Percentiles rank a stretch among this genome's conserved stretches.
Evolutionary conservation across 2,329 filamentous ascomycete species (phyloP).

Genomic region (Pseudocercospora eumusae): DNA sequence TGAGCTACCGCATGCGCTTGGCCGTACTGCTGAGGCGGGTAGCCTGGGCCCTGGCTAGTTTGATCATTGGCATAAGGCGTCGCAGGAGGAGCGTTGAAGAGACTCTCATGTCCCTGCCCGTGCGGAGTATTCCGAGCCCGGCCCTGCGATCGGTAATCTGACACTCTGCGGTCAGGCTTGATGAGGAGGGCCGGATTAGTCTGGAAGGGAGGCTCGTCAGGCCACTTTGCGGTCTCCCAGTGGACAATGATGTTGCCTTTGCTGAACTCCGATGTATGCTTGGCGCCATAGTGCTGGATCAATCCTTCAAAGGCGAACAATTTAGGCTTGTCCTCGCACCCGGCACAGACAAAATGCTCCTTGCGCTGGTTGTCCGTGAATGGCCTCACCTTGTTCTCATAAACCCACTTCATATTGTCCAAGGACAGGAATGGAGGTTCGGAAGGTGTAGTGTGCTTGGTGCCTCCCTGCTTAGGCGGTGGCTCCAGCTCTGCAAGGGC

Average conservation of each 20-base stretch:
- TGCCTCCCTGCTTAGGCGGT: conserved; percentile 16
- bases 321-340: conserved; percentile 60
- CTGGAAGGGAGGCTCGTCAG: conserved; percentile 70
- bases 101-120: conserved; percentile 11
- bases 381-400: conserved; percentile 73
- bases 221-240: conserved; percentile 78
- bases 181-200: conserved; percentile 49
- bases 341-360: conserved; percentile 74
- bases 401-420: conserved; percentile 86
- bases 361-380: conserved; percentile 66
- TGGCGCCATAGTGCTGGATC: conserved; percentile 80
- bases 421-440: conserved; percentile 57
- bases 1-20: neutral
- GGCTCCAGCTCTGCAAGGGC: conserved; percentile 26
- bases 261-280: conserved; percentile 72
- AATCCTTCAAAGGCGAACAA: conserved; percentile 76
- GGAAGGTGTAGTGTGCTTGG: conserved; percentile 26
- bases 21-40: conserved; percentile 10
- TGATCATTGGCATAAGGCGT: conserved; percentile 19
- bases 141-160: conserved; percentile 17
- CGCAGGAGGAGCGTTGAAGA: conserved; percentile 11
- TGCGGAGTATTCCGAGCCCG: conserved; percentile 27
- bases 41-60: conserved; percentile 13
- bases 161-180: conserved; percentile 25
- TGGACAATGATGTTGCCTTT: conserved; percentile 71